Conservation (phyloP, 192 early-diverging fungal species). For the Backusella australiensis region DNA sequence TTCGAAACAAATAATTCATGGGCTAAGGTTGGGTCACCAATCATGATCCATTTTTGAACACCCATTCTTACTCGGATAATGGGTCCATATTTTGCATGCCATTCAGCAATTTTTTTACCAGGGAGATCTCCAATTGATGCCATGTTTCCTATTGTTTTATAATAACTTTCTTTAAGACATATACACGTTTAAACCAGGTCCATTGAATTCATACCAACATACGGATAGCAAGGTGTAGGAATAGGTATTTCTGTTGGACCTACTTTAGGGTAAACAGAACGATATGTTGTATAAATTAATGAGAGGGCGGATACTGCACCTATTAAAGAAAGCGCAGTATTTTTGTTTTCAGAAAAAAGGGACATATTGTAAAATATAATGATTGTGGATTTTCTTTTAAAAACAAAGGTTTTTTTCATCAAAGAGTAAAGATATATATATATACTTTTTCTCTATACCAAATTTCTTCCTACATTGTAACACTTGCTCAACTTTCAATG, state of each 20-base stretch:
- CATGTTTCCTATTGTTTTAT: neutral
- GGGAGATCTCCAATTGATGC: neutral
- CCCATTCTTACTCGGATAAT: conserved; percentile 6
- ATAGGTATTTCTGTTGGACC: neutral
- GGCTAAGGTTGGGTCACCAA: conserved; percentile 8
- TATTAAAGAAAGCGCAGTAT: neutral
- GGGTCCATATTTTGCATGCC: conserved; percentile 11
- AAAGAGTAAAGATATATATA: neutral
- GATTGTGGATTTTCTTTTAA: neutral
- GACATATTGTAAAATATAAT: neutral
- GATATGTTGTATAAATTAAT: neutral
- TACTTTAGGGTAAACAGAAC: neutral
- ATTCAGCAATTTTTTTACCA: neutral
- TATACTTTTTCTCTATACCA: neutral
- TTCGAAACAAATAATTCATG: conserved; percentile 12
- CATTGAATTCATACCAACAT: neutral
- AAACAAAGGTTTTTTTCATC: neutral
- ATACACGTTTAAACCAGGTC: neutral
- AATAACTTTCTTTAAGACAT: neutral
- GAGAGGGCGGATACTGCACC: neutral
- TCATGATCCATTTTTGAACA: conserved; percentile 14
- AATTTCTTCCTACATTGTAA: neutral
- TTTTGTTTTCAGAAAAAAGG: neutral
- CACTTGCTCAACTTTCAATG: neutral
- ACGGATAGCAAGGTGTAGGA: conserved; percentile 1